Conservation (phyloP, 2,329 filamentous ascomycete species). For the Cercospora sp. region DNA sequence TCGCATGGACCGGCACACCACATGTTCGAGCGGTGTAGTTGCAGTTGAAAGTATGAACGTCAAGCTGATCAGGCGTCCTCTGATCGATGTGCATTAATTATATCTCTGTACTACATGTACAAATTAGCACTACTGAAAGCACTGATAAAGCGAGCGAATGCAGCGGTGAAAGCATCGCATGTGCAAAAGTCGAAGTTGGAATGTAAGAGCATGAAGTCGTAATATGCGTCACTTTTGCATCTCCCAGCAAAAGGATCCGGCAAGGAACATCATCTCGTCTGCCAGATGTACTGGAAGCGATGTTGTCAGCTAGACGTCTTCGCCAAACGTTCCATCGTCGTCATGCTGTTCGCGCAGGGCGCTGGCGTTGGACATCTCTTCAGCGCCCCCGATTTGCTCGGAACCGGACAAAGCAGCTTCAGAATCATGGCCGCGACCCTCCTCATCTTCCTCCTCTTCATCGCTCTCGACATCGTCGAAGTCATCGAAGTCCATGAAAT, state of each 20-base stretch:
- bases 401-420: not conserved
- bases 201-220: not conserved
- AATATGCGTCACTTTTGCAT: not conserved
- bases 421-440: not conserved
- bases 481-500: slow-evolving; percentile 14
- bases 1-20: not conserved
- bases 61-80: not conserved
- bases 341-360: not conserved
- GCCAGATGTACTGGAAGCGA: not conserved
- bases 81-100: not conserved
- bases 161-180: not conserved
- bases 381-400: not conserved
- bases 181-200: not conserved
- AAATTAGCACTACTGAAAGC: not conserved
- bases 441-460: slow-evolving; percentile 7
- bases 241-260: not conserved
- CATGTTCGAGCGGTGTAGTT: not conserved
- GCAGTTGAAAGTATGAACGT: not conserved
- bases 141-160: not conserved
- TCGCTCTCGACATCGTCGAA: slow-evolving; percentile 7
- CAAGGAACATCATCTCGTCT: not conserved
- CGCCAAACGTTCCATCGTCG: not conserved
- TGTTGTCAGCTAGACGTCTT: not conserved
- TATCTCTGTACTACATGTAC: not conserved
- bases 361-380: not conserved